phyloP scores from a whole-genome alignment of 345 rosid genomes.

The Bruguiera parviflora region DNA sequence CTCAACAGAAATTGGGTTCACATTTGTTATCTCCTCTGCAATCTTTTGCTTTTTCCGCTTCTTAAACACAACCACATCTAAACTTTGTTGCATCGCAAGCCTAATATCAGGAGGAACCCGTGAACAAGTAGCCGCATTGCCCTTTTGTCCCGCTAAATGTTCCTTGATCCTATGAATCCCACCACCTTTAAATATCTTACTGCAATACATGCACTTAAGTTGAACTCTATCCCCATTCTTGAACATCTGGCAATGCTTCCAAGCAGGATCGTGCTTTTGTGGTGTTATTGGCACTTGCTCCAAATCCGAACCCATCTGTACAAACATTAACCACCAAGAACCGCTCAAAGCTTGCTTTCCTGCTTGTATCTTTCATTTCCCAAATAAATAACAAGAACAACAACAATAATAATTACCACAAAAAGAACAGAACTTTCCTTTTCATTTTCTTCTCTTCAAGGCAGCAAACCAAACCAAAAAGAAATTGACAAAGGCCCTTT shows the following conservation, averaged over 20 bases:
- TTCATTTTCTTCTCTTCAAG: background rate
- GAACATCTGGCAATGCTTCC: constrained; percentile 85
- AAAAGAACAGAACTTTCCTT: background rate
- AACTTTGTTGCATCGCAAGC: constrained; percentile 52
- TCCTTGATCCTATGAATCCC: constrained; percentile 96
- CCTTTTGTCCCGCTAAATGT: constrained; percentile 87
- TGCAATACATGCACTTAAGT: constrained; percentile 73
- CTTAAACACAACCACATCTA: constrained; percentile 63
- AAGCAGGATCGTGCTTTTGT: constrained; percentile 89
- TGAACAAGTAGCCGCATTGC: constrained; percentile 73
- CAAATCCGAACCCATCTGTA: constrained; percentile 43
- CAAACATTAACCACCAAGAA: constrained; percentile 9
- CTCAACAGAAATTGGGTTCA: constrained; percentile 40
- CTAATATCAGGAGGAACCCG: constrained; percentile 66
- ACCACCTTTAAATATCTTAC: constrained; percentile 83
- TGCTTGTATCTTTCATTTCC: background rate
- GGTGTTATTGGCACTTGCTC: constrained; percentile 63
- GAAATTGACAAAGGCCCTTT: constrained; percentile 8
- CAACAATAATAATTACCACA: too few species aligned
- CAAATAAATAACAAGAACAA: background rate
- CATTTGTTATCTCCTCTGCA: constrained; percentile 43
- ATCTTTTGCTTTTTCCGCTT: constrained; percentile 69
- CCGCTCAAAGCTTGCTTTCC: background rate
- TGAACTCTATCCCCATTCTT: constrained; percentile 71
- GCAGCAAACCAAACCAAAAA: background rate